These are phyloP conservation scores for Globisporangium abappressorium DNA, from an alignment of 352 stramenopile species.

Conservation along the genomic window DNA sequence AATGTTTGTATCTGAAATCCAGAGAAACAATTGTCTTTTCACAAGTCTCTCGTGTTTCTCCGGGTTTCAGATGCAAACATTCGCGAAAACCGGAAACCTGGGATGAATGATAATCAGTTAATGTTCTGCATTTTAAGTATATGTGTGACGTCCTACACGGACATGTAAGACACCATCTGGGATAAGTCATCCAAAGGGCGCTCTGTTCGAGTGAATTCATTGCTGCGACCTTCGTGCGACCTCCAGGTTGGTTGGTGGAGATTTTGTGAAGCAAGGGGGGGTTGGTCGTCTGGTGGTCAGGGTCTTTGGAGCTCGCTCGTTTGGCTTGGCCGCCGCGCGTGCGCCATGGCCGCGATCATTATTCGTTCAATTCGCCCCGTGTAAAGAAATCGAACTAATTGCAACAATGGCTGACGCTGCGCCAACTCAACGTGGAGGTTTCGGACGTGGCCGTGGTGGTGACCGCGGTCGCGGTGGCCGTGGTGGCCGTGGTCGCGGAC, in stretches of 20 bases:
- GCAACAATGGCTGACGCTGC: constrained; percentile 83
- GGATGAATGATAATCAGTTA: too few species aligned
- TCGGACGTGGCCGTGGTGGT: constrained; percentile 89
- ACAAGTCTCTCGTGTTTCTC: too few species aligned
- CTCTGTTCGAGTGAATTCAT: background rate
- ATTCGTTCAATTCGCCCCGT: constrained; percentile 88
- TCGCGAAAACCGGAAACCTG: too few species aligned
- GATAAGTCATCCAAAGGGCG: background rate
- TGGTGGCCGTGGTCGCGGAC: constrained; percentile 82
- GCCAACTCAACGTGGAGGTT: constrained; percentile 89
- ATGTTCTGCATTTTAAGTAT: too few species aligned
- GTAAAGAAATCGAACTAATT: constrained; percentile 37
- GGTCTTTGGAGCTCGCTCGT: background rate
- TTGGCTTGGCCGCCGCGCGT: too few species aligned
- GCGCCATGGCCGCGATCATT: constrained; percentile 8
- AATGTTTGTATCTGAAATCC: too few species aligned
- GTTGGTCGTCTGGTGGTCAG: background rate
- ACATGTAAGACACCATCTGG: background rate
- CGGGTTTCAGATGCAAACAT: too few species aligned
- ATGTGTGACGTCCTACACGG: background rate
- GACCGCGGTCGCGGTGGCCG: constrained; percentile 80
- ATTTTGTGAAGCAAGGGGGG: constrained; percentile 9
- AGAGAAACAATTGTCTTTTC: too few species aligned
- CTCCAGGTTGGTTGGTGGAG: constrained; percentile 35
- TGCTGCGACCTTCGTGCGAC: constrained; percentile 34